Percentiles rank a stretch among this genome's conserved stretches.
phyloP scores from a whole-genome alignment of 345 rosid species.

The Abelmoschus esculentus region DNA sequence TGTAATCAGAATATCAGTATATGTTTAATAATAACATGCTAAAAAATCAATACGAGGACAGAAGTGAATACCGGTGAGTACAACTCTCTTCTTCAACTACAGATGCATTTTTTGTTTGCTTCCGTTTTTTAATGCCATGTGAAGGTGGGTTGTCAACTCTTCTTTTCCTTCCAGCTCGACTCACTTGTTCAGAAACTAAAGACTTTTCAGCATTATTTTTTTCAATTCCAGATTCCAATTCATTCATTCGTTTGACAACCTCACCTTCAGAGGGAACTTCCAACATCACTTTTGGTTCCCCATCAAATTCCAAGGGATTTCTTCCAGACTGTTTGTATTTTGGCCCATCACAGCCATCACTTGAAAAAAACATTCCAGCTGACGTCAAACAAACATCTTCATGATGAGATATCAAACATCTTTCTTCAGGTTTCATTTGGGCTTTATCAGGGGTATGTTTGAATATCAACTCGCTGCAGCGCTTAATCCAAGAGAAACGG shows the following conservation, averaged over 20 bases:
- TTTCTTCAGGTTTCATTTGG: constrained; percentile 20
- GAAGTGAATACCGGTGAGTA: constrained; percentile 31
- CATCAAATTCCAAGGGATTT: constrained; percentile 17
- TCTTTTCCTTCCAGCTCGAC: constrained; percentile 53
- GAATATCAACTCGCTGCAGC: constrained; percentile 55
- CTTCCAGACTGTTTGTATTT: constrained; percentile 10
- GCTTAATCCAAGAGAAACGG: constrained; percentile 75
- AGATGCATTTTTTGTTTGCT: constrained; percentile 30
- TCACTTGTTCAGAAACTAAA: constrained; percentile 24
- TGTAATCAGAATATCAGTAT: neutral
- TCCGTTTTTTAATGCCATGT: constrained; percentile 47
- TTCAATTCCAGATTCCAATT: too few relatives aligned
- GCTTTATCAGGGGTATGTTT: constrained; percentile 48
- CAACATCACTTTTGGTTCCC: constrained; percentile 42
- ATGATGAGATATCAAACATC: constrained; percentile 20
- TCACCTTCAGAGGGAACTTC: constrained; percentile 35
- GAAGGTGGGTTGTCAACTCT: constrained; percentile 27
- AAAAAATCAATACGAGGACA: neutral
- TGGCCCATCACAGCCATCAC: constrained; percentile 12
- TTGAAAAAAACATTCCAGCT: constrained; percentile 21
- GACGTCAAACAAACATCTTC: constrained; percentile 20
- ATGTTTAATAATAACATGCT: neutral
- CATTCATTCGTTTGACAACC: constrained; percentile 1
- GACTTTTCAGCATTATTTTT: too few relatives aligned
- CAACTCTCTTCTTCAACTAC: constrained; percentile 27